Conservation (phyloP, 768 basidiomycete species). For the Suillus hirtellus region DNA sequence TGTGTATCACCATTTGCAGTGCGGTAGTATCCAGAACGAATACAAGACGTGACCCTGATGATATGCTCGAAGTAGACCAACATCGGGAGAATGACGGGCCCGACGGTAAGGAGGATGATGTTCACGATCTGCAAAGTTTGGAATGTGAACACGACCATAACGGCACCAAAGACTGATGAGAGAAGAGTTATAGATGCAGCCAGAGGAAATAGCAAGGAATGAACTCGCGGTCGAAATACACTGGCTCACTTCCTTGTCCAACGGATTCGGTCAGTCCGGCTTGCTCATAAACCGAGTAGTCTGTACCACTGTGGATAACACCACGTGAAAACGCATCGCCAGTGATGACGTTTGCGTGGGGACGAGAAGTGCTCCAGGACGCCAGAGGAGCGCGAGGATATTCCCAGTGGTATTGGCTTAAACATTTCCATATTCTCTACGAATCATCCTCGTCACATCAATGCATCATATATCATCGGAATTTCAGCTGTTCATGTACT, state of each 20-base stretch:
- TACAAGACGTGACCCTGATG: conserved; percentile 20
- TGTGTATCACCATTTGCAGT: conserved; percentile 10
- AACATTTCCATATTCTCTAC: too few species aligned
- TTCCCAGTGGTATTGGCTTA: too few species aligned
- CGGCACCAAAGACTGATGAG: conserved; percentile 55
- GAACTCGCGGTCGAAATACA: conserved; percentile 75
- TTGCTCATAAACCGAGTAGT: conserved; percentile 67
- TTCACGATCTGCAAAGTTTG: conserved; percentile 53
- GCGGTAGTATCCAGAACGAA: conserved; percentile 16
- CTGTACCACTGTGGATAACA: conserved; percentile 67
- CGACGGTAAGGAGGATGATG: conserved; percentile 57
- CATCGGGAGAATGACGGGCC: conserved; percentile 54
- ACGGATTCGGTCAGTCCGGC: conserved; percentile 40
- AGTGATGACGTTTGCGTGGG: conserved; percentile 71
- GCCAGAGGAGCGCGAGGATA: conserved; percentile 45
- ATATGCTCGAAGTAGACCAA: conserved; percentile 40
- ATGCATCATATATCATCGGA: too few species aligned
- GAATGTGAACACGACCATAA: conserved; percentile 57
- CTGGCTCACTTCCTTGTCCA: conserved; percentile 33
- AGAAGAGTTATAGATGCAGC: not conserved
- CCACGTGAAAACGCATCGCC: conserved; percentile 70
- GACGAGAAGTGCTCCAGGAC: conserved; percentile 48
- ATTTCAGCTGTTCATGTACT: too few species aligned
- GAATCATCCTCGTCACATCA: too few species aligned
- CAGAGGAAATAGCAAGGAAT: not conserved